Percentiles rank a stretch among this genome's conserved stretches.
phyloP scores from a whole-genome alignment of 2,329 filamentous ascomycete species.

The Fusarium globosum region DNA sequence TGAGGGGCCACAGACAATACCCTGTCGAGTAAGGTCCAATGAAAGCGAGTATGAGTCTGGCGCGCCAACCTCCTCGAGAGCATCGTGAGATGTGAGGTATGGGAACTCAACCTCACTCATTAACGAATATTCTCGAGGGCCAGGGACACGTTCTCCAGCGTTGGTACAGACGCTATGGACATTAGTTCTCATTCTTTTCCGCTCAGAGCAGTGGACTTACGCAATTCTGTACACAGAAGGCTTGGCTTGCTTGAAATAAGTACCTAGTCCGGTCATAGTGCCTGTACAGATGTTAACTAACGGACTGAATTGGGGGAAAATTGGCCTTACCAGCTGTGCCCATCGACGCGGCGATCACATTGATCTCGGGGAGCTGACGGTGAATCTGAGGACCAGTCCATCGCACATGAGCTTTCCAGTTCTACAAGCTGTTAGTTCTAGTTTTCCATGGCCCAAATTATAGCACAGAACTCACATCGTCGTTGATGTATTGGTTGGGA shows the following conservation, averaged over 20 bases:
- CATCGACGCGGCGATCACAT: slow-evolving; percentile 65
- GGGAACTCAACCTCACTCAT: slow-evolving; percentile 66
- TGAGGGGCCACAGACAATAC: slow-evolving; percentile 70
- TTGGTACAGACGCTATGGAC: slow-evolving; percentile 64
- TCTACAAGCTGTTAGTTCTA: slow-evolving; percentile 47
- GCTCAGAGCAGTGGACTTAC: slow-evolving; percentile 28
- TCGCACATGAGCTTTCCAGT: slow-evolving; percentile 64
- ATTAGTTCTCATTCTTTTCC: slow-evolving; percentile 3
- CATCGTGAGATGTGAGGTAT: slow-evolving; percentile 65
- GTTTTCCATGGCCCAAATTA: neutral
- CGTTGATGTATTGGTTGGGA: slow-evolving; percentile 51
- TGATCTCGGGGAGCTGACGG: slow-evolving; percentile 66
- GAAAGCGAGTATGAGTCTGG: slow-evolving; percentile 64
- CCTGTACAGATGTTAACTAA: slow-evolving; percentile 32
- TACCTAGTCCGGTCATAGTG: slow-evolving; percentile 62
- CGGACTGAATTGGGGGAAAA: neutral
- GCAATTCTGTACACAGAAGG: slow-evolving; percentile 57
- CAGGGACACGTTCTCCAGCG: slow-evolving; percentile 67
- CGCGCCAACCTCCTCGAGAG: slow-evolving; percentile 66
- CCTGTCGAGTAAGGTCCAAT: slow-evolving; percentile 65
- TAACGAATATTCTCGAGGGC: slow-evolving; percentile 63
- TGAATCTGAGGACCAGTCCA: slow-evolving; percentile 71
- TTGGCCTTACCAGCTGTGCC: slow-evolving; percentile 55
- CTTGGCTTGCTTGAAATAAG: slow-evolving; percentile 62
- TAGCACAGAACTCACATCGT: slow-evolving; percentile 37